A percentile compares a stretch with the other conserved stretches of the same genome.
phyloP scores from a whole-genome alignment of 495 filamentous ascomycete genomes.

The Podospora conica region DNA sequence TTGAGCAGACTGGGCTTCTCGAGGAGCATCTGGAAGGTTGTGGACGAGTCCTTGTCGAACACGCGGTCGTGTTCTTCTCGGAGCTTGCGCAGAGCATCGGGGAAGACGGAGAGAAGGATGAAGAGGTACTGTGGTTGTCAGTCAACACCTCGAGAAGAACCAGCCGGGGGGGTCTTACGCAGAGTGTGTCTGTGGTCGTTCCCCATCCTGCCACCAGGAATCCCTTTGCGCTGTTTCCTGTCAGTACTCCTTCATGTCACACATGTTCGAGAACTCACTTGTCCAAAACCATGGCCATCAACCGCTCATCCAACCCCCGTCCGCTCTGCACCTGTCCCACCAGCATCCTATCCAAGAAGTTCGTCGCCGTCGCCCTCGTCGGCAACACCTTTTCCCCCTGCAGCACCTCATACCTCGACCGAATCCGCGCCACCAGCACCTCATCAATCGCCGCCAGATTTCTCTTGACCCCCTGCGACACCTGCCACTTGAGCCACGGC shows the following conservation, averaged over 20 bases:
- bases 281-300: not conserved
- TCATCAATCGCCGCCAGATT: not conserved
- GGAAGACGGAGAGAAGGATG: constrained; percentile 1
- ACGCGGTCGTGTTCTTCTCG: not conserved
- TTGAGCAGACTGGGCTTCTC: not conserved
- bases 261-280: not conserved
- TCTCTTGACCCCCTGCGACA: not conserved
- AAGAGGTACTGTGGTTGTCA: not conserved
- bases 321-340: not conserved
- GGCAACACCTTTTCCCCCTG: not conserved
- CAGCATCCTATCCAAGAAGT: not conserved
- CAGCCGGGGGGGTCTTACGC: not conserved
- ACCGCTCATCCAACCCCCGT: not conserved
- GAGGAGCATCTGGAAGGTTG: not conserved
- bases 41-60: not conserved
- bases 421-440: not conserved
- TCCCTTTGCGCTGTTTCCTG: not conserved
- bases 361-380: not conserved
- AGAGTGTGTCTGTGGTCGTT: not conserved
- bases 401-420: not conserved
- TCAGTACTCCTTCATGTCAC: not conserved
- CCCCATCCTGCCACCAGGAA: not conserved
- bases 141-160: not conserved
- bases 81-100: not conserved
- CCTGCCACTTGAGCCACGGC: not conserved